phyloP scores from a whole-genome alignment of 1,284 basidiomycete species.

The Paramarasmius palmivorus region DNA sequence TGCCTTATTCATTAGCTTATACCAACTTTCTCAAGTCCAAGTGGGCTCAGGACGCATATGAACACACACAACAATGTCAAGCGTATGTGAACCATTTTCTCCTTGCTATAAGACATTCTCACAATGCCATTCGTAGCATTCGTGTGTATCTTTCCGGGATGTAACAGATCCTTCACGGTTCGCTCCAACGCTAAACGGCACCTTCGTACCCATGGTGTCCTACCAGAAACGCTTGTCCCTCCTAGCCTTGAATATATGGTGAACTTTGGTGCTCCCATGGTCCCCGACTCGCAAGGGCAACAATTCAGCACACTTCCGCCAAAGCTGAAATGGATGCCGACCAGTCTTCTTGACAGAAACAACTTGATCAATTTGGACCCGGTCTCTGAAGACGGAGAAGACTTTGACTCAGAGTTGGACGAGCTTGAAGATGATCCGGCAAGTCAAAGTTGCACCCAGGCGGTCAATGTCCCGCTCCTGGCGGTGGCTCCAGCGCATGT shows the following conservation, averaged over 20 bases:
- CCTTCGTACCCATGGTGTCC: conserved; percentile 49
- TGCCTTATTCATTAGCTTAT: background rate
- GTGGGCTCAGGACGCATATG: conserved; percentile 72
- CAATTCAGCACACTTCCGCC: background rate
- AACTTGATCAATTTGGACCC: conserved; percentile 6
- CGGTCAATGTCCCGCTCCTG: conserved; percentile 9
- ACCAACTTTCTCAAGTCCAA: conserved; percentile 38
- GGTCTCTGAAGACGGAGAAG: conserved; percentile 8
- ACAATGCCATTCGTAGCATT: conserved; percentile 41
- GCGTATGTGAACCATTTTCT: conserved; percentile 41
- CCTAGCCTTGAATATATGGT: conserved; percentile 5
- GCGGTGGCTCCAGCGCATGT: background rate
- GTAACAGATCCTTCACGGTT: conserved; percentile 60
- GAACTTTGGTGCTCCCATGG: conserved; percentile 10
- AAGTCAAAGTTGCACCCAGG: background rate
- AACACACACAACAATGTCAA: conserved; percentile 68
- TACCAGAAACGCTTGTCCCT: conserved; percentile 2
- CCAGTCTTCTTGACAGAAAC: conserved; percentile 6
- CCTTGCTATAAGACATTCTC: background rate
- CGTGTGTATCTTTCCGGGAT: conserved; percentile 53
- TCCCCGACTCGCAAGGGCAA: conserved; percentile 1
- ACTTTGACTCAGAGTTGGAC: conserved; percentile 7
- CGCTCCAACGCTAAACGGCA: conserved; percentile 67
- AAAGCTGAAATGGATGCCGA: conserved; percentile 15
- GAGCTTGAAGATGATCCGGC: conserved; percentile 10